phyloP scores from a whole-genome alignment of 1,284 basidiomycete species.

The Marasmius oreades region DNA sequence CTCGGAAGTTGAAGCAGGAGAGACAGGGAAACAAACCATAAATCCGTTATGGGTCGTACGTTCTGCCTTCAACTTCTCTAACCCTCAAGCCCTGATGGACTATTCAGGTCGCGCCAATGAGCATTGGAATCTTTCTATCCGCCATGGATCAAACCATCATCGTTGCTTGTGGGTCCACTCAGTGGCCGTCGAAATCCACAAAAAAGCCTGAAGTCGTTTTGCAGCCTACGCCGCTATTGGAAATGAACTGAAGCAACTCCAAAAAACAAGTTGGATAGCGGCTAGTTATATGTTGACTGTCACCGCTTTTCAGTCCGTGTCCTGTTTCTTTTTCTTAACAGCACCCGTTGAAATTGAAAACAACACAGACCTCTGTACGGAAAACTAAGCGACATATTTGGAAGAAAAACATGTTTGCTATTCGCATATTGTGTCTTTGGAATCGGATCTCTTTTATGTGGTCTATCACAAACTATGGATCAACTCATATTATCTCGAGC shows the following conservation, averaged over 20 bases:
- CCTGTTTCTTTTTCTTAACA: background rate
- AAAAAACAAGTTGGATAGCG: conserved; percentile 65
- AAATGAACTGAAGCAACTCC: conserved; percentile 57
- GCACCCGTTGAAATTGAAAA: conserved; percentile 46
- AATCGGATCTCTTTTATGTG: conserved; percentile 51
- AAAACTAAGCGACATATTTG: conserved; percentile 65
- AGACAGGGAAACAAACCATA: background rate
- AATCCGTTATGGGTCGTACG: background rate
- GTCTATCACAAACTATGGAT: conserved; percentile 50
- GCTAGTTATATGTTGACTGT: conserved; percentile 60
- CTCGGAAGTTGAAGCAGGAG: background rate
- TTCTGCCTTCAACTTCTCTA: background rate
- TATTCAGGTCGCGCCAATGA: conserved; percentile 50
- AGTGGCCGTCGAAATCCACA: background rate
- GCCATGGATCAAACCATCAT: conserved; percentile 61
- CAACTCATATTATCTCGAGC: conserved; percentile 55
- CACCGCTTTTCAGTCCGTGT: conserved; percentile 56
- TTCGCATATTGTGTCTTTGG: conserved; percentile 55
- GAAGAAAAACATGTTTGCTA: conserved; percentile 54
- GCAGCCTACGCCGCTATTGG: conserved; percentile 58
- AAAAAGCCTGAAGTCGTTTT: background rate
- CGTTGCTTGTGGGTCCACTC: conserved; percentile 37
- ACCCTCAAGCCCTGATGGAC: background rate
- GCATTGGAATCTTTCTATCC: conserved; percentile 53
- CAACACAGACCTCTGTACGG: conserved; percentile 59